Evolutionary conservation across 2,329 filamentous ascomycete genomes (phyloP), one percentile per base, ranked within the genome.

Genomic region (Cercospora sp.): DNA sequence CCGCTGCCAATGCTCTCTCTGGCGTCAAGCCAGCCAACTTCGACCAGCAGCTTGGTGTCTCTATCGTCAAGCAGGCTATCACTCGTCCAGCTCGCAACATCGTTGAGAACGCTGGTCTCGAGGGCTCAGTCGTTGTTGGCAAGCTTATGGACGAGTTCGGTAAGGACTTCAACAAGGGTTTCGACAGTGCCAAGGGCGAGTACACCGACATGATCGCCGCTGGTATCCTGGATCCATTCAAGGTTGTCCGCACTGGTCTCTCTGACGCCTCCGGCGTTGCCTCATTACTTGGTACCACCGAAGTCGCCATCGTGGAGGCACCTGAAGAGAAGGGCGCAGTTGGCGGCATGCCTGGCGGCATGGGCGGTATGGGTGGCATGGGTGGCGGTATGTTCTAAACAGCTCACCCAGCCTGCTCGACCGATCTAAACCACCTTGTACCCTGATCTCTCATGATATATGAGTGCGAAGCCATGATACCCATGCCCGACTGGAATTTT

Each of bases 211-310:
- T 99, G 95, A 97, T 99, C 79, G 82, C 88, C 71, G 89, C 93
- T 74, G 95, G 95, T 91, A 99, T 99, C 82, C 91, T 99, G 69
- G 95, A 99, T 81, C 95, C 95, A 73, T 91, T 99, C 87, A 99
- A 99, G 91, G 95, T 99, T 75, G 95, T 99, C 79, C 93, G 95
- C 78, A 99, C 95, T 72, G 94, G 93, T 78, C 90, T 99, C 68
- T 88, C 94, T 78, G 95, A 99, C 77, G 95, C 95, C 75, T 94
- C 91, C 79, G 95, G 95, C 83, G 95, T 99, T 76, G 95, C 95
- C 64, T 98, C 94, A 64, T 89, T 99, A 69, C 91, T 99, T 70
- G 95, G 95, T 80, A 99, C 95, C 73, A 99, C 95, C 69, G 95
- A 99, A 85, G 95, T 98, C 67, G 94, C 95, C 74, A 97, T 99